A percentile compares a stretch with the other conserved stretches of the same genome.
Conservation (phyloP, 176 grass and related monocot genomes). For the Bothriochloa decipiens region DNA sequence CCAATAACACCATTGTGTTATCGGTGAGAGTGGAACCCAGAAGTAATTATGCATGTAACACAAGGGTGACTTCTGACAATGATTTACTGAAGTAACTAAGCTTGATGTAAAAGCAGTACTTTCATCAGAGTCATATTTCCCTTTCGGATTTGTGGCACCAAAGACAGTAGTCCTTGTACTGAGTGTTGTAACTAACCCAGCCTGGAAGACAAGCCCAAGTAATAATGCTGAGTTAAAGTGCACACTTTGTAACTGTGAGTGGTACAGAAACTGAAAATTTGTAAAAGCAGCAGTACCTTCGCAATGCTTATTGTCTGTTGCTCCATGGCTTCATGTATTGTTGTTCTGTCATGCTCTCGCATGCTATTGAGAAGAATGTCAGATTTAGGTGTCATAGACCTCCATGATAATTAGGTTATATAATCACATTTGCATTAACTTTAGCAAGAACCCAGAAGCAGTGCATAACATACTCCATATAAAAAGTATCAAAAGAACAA, state of each 20-base stretch:
- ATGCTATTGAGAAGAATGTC: constrained; percentile 67
- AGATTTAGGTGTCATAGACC: constrained; percentile 26
- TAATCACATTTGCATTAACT: neutral
- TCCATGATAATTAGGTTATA: constrained; percentile 15
- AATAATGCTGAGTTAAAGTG: constrained; percentile 22
- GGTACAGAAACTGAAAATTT: neutral
- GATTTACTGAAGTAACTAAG: neutral
- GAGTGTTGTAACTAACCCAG: constrained; percentile 91
- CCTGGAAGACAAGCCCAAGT: constrained; percentile 60
- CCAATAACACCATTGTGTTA: constrained; percentile 11
- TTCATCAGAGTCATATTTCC: constrained; percentile 86
- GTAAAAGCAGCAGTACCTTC: constrained; percentile 60
- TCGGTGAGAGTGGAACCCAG: neutral
- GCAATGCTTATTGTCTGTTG: constrained; percentile 98
- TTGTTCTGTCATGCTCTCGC: constrained; percentile 93
- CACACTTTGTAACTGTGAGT: neutral
- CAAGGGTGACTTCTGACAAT: neutral
- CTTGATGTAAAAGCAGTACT: constrained; percentile 41
- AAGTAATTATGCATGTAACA: constrained; percentile 27
- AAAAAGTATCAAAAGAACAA: neutral
- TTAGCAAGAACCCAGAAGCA: constrained; percentile 7
- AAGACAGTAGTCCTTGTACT: constrained; percentile 87
- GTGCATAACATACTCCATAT: neutral
- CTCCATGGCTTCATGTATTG: constrained; percentile 99
- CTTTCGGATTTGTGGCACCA: constrained; percentile 95